Evolutionary conservation across 805 yeast genomes (phyloP), one percentile per base, ranked within the genome.

Genomic region (Wickerhamiella sergipiensis): DNA sequence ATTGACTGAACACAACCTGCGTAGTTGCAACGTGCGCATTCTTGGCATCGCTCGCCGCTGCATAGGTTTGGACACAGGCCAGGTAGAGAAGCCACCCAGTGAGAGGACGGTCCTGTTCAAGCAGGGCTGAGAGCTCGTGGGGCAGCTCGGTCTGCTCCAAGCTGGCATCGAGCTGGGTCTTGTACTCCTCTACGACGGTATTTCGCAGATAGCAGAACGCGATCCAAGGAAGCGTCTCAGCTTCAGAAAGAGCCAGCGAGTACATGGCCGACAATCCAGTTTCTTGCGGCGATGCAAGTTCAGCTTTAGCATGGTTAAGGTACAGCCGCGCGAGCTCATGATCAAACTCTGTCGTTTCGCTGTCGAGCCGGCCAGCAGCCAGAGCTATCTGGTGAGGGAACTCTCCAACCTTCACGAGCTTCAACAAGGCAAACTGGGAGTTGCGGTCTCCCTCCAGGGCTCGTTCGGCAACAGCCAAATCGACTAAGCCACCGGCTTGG

Each of bases 401-500:
- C 40, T 33, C 29, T n/a, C 43, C 50, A 13, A 42, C 45, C 17
- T 29, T 38, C 6, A 48, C 8, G 3, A 36, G 15, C 6, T 17
- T 24, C 10, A 47, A 15, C 8, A 39, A 9, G n/a, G 50, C 44
- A 24, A 47, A 26, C 38, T 23, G 45, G 3, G 45, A n/a, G 9
- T 39, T n/a, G 2, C 6, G 39, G 39, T 9, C 43, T 7, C 18
- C 17, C 26, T 23, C 22, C 31, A 29, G 23, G 3, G 47, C 47
- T 6, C 9, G 3, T 10, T 17, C 17, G 17, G 21, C 47, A 8
- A 29, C 15, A n/a, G 6, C 46, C 15, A n/a, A 4, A 7, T 39
- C 54, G 2, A 54, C 50, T 29, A 8, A 45, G 23, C 50, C 50
- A 6, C 50, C 52, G 2, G n/a, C 5, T 2, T 26, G 38, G 17